Base-by-base conservation (phyloP, 176 grass and related monocot species). In the Carex myosuroides region DNA sequence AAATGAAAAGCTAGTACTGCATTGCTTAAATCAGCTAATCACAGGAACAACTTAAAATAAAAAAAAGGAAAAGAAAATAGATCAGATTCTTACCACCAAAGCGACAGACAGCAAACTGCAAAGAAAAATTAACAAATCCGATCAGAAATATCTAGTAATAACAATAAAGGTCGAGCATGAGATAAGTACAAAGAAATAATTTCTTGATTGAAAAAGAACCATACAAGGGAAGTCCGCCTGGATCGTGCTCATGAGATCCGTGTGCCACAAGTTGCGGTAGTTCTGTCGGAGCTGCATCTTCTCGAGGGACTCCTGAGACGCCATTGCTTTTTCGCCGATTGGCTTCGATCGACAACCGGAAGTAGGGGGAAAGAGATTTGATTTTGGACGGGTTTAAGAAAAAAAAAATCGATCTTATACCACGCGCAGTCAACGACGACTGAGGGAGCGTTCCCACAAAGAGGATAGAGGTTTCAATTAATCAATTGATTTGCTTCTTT, bases 211-310 rank as follows among this genome's bases (percentile, higher is more conserved):
- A 46, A 1, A 10, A 16, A 7, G 10, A 24, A 35, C 13, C 55
- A 39, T 82, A 98, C 96, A 95, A 60, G 96, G 96, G 87, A 83
- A 90, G 54, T 98, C 96, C 57, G 86, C 91, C 86, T 83, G 41
- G 60, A 98, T 91, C 67, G 96, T 85, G 93, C 74, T 85, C 20
- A 74, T 79, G 85, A 99, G 91, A 62, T 99, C 93, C 44, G 93
- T 89, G 88, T 95, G 93, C 93, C 93, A 99, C 55, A 99, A 66
- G 89, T 98, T 98, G 70, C 89, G 91, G 86, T 98, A 98, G 91
- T 79, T 88, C 93, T 95, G 91, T 50, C 93, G 96, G 57, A 90
- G 89, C 85, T 98, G 82, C 96, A 95, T 92, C 93, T 95, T 99
- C 37, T 99, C 91, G 41, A 95, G 17, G 65, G 85, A 81, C 42